Conservation (phyloP, 805 yeast species). For the Saturnispora serradocipensis region DNA sequence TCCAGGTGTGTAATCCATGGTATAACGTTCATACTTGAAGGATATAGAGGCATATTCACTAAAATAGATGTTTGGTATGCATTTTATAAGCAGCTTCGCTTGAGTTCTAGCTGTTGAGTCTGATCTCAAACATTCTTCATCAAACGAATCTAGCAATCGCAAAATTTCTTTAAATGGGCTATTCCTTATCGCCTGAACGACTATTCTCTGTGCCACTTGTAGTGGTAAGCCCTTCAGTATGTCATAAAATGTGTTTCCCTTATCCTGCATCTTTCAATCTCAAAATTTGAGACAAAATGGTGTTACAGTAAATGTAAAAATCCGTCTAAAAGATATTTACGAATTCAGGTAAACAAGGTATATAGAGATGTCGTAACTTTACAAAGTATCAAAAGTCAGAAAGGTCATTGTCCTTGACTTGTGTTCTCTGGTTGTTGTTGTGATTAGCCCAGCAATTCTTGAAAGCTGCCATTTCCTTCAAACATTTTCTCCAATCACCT, state of each 20-base stretch:
- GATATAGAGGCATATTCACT: slow-evolving; percentile 1
- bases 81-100: neutral
- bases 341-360: neutral
- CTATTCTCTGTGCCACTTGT: neutral
- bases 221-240: neutral
- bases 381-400: slow-evolving; percentile 12
- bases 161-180: neutral
- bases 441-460: slow-evolving; percentile 34
- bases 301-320: neutral
- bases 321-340: neutral
- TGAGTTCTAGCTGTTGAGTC: neutral
- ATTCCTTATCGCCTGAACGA: neutral
- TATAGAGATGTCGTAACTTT: neutral
- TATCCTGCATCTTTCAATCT: neutral
- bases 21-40: slow-evolving; percentile 3
- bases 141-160: neutral
- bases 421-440: slow-evolving; percentile 31
- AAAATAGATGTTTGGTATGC: neutral
- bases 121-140: neutral
- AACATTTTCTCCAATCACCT: slow-evolving; percentile 71
- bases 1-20: neutral
- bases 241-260: neutral
- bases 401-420: slow-evolving; percentile 28
- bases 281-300: neutral
- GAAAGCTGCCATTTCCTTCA: slow-evolving; percentile 44